Percentiles rank a stretch among this genome's conserved stretches.
phyloP scores from a whole-genome alignment of 1,284 basidiomycete genomes.

The Athelia sp. region DNA sequence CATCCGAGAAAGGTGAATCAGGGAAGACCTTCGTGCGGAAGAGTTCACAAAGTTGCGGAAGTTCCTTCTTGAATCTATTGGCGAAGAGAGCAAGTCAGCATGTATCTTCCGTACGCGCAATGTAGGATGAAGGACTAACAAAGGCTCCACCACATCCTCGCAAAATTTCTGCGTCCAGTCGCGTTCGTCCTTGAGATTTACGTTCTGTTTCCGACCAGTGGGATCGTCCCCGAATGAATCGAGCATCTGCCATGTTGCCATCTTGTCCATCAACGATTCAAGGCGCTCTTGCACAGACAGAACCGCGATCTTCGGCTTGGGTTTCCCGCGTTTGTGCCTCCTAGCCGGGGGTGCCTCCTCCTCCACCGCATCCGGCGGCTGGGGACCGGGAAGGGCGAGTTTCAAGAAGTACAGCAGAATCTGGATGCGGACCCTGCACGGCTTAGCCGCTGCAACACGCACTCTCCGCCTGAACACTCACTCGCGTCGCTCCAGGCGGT shows the following conservation, averaged over 20 bases:
- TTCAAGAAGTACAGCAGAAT: slow-evolving; percentile 63
- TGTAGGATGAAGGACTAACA: slow-evolving; percentile 44
- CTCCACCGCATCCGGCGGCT: slow-evolving; percentile 8
- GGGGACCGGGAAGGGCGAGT: slow-evolving; percentile 52
- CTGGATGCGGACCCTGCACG: slow-evolving; percentile 61
- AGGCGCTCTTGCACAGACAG: slow-evolving; percentile 45
- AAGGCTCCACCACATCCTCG: slow-evolving; percentile 55
- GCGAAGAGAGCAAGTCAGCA: neutral
- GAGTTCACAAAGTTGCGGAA: slow-evolving; percentile 52
- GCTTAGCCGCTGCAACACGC: too few relatives aligned
- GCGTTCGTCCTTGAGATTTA: slow-evolving; percentile 27
- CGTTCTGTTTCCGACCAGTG: slow-evolving; percentile 8
- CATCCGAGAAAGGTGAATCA: slow-evolving; percentile 51
- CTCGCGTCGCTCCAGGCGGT: slow-evolving; percentile 69
- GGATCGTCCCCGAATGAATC: slow-evolving; percentile 28
- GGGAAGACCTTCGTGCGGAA: slow-evolving; percentile 67
- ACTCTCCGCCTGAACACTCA: too few relatives aligned
- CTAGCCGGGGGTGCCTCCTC: slow-evolving; percentile 12
- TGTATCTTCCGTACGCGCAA: neutral
- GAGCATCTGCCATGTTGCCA: slow-evolving; percentile 71
- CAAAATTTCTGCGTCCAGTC: slow-evolving; percentile 74
- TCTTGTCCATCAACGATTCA: slow-evolving; percentile 70
- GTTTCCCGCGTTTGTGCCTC: slow-evolving; percentile 33
- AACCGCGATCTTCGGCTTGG: slow-evolving; percentile 18
- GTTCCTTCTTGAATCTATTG: slow-evolving; percentile 50